Percentiles rank a stretch among this genome's conserved stretches.
Conservation (phyloP, 331 rosid genomes). For the Pyrus hybrid region DNA sequence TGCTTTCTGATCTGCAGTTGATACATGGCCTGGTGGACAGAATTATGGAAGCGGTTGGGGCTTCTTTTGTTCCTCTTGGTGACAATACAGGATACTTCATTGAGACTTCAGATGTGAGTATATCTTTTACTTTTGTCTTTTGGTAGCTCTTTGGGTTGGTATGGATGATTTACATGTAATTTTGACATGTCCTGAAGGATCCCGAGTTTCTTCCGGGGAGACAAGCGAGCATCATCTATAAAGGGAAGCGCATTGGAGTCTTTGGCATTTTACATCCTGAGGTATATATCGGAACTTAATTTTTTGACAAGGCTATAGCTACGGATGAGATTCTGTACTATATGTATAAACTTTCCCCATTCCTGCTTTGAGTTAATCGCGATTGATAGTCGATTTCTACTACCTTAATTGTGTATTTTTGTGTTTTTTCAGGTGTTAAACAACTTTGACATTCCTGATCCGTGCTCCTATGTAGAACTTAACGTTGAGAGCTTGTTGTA, state of each 20-base stretch:
- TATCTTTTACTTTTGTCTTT: constrained; percentile 1
- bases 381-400: not conserved
- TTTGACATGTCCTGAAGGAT: constrained; percentile 48
- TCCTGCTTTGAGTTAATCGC: not conserved
- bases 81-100: constrained; percentile 54
- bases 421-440: constrained; percentile 53
- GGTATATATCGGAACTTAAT: constrained; percentile 28
- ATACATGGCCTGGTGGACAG: constrained; percentile 93
- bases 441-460: constrained; percentile 87
- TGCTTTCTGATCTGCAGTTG: constrained; percentile 38
- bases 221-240: constrained; percentile 72
- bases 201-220: constrained; percentile 78
- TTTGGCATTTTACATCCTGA: constrained; percentile 96
- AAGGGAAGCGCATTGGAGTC: constrained; percentile 58
- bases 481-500: constrained; percentile 55
- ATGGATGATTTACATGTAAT: not conserved
- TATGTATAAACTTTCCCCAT: not conserved
- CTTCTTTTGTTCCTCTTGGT: constrained; percentile 53
- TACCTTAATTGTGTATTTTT: not conserved
- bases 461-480: constrained; percentile 85
- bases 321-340: not conserved
- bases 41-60: constrained; percentile 72
- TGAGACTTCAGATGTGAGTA: constrained; percentile 61
- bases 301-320: not conserved
- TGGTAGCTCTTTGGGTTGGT: not conserved